A percentile compares a stretch with the other conserved stretches of the same genome.
Conservation (phyloP, 2,329 filamentous ascomycete genomes). For the Arthroderma sp. region DNA sequence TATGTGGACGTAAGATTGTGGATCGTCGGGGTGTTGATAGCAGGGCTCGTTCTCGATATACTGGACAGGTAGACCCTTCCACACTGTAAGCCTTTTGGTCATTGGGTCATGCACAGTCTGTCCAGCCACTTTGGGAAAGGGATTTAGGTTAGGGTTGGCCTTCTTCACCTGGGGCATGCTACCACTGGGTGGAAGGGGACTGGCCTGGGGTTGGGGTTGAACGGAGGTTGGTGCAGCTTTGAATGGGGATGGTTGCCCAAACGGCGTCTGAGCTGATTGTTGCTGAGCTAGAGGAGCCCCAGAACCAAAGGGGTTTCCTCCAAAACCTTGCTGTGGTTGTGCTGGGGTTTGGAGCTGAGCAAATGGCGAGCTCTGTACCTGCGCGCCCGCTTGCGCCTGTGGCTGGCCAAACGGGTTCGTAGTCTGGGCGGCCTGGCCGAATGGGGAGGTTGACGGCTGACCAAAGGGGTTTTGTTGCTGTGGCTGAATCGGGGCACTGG, state of each 20-base stretch:
- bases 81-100: slow-evolving; percentile 39
- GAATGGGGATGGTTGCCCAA: slow-evolving; percentile 20
- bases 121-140: slow-evolving; percentile 22
- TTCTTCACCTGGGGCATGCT: slow-evolving; percentile 9
- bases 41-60: slow-evolving; percentile 45
- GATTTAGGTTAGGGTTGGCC: slow-evolving; percentile 13
- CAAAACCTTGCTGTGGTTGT: background rate
- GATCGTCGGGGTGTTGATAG: slow-evolving; percentile 39
- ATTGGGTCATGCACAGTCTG: slow-evolving; percentile 26
- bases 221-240: slow-evolving; percentile 18
- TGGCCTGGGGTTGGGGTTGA: slow-evolving; percentile 5
- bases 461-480: slow-evolving; percentile 7
- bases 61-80: slow-evolving; percentile 51
- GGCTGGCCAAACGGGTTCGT: slow-evolving; percentile 18
- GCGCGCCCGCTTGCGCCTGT: background rate
- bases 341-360: slow-evolving; percentile 3
- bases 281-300: background rate
- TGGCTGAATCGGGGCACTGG: background rate
- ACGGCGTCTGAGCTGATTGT: slow-evolving; percentile 15
- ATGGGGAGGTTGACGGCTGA: slow-evolving; percentile 20
- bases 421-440: slow-evolving; percentile 22
- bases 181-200: background rate
- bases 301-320: background rate
- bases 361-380: slow-evolving; percentile 11
- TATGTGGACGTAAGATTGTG: slow-evolving; percentile 51